A percentile compares a stretch with the other conserved stretches of the same genome.
Evolutionary conservation across 2,329 filamentous ascomycete species (phyloP).

Genomic region (Lasiodiplodia hormozganensis): DNA sequence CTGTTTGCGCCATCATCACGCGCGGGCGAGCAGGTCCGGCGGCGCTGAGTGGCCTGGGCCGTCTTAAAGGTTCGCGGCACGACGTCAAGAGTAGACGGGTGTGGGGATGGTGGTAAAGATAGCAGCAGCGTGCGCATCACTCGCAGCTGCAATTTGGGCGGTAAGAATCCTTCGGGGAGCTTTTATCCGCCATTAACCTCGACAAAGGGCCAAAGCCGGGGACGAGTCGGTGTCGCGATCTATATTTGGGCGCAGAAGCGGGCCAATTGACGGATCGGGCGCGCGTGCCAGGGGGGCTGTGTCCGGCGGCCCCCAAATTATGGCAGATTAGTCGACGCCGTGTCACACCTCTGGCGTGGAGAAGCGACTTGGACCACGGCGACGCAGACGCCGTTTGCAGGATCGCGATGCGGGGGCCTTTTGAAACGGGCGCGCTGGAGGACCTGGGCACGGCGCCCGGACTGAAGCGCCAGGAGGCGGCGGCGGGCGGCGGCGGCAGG

Average conservation of each 20-base stretch:
- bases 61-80: not conserved
- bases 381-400: conserved; percentile 4
- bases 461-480: too few species aligned
- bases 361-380: conserved; percentile 11
- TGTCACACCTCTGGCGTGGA: conserved; percentile 15
- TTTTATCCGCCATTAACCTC: conserved; percentile 25
- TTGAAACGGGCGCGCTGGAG: conserved; percentile 18
- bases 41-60: conserved; percentile 9
- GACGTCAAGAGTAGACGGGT: conserved; percentile 3
- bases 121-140: conserved; percentile 1
- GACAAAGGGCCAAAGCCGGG: not conserved
- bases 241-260: conserved; percentile 23
- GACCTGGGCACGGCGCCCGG: not conserved
- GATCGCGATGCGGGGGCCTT: conserved; percentile 15
- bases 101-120: conserved; percentile 2
- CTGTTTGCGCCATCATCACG: conserved; percentile 13
- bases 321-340: conserved; percentile 9
- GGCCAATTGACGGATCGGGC: conserved; percentile 14
- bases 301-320: conserved; percentile 15
- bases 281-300: conserved; percentile 1
- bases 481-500: too few species aligned
- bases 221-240: conserved; percentile 8
- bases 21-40: not conserved
- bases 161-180: conserved; percentile 26
- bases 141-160: conserved; percentile 18